Evolutionary conservation across 495 filamentous ascomycete species (phyloP).

Genomic region (Talaromyces trachyspermus): DNA sequence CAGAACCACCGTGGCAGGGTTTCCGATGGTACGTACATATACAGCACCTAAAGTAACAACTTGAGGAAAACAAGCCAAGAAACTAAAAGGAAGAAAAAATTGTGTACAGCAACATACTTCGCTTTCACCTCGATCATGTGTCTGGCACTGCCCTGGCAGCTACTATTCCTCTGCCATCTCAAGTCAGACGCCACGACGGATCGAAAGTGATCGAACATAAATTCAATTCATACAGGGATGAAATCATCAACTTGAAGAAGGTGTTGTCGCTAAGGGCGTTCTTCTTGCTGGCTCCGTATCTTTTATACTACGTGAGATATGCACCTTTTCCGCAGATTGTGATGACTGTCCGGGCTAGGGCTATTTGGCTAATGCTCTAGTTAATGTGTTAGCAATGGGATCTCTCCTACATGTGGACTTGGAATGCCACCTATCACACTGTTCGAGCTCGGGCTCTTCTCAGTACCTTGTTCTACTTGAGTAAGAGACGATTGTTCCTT

Average conservation of each 20-base stretch:
- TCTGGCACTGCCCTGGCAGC: not conserved
- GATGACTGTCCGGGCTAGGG: too few relatives aligned
- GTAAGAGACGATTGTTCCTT: not conserved
- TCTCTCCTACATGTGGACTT: constrained; percentile 2
- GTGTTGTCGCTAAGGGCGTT: not conserved
- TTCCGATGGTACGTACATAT: not conserved
- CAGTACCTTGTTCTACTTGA: not conserved
- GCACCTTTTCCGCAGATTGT: not conserved
- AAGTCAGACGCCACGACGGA: not conserved
- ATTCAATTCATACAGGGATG: not conserved
- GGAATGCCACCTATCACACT: constrained; percentile 3
- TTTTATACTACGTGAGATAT: not conserved
- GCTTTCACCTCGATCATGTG: constrained; percentile 4
- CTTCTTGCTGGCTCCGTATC: not conserved
- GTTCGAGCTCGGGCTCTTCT: not conserved
- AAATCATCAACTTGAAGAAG: not conserved
- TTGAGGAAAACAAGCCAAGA: too few relatives aligned
- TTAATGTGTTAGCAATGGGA: constrained; percentile 2
- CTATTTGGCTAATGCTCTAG: not conserved
- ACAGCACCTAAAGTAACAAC: too few relatives aligned
- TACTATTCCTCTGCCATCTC: not conserved
- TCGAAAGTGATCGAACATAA: not conserved
- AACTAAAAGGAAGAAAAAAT: not conserved
- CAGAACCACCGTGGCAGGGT: not conserved
- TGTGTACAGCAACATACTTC: not conserved